phyloP scores from a whole-genome alignment of 495 filamentous ascomycete genomes.

The Podospora anserina region DNA sequence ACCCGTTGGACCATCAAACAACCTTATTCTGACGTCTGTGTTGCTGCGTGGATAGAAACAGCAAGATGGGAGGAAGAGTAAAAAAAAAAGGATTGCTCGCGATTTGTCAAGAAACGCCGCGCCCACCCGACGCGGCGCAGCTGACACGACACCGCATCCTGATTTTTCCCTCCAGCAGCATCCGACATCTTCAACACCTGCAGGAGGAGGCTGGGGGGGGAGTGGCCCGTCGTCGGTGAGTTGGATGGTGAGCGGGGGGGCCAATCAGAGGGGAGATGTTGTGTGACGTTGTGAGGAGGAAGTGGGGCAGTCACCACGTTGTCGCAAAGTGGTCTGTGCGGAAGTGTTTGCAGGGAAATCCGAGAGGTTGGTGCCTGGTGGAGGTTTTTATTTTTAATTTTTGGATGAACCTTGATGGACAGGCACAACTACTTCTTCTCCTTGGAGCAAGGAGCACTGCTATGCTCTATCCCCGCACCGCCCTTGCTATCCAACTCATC shows the following conservation, averaged over 20 bases:
- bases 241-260: too few species aligned
- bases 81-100: not conserved
- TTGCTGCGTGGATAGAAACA: not conserved
- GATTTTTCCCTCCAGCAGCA: not conserved
- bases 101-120: not conserved
- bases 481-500: too few species aligned
- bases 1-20: not conserved
- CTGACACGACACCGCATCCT: not conserved
- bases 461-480: not conserved
- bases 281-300: not conserved
- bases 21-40: not conserved
- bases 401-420: not conserved
- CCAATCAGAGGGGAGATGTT: not conserved
- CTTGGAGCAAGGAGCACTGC: not conserved
- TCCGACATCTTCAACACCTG: not conserved
- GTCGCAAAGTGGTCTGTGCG: not conserved
- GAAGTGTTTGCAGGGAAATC: not conserved
- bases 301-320: not conserved
- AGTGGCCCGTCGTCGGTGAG: not conserved
- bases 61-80: not conserved
- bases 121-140: not conserved
- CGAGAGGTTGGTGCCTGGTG: not conserved
- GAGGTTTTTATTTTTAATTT: not conserved
- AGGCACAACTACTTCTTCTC: not conserved
- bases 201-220: not conserved